phyloP scores from a whole-genome alignment of 495 filamentous ascomycete species.

The Hypoxylon lienhwacheense region DNA sequence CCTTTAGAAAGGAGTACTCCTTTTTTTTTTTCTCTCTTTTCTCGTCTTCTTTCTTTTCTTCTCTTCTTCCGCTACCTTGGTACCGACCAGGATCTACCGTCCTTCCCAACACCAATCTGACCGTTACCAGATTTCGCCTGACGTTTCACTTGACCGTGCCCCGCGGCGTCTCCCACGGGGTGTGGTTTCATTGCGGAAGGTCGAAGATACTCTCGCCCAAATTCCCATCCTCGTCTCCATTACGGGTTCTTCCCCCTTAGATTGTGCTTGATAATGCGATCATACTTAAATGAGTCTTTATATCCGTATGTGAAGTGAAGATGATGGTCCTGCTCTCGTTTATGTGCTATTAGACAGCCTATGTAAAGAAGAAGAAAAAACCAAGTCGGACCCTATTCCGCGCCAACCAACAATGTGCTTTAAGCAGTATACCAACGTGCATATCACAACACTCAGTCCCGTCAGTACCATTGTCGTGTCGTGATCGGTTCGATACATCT shows the following conservation, averaged over 20 bases:
- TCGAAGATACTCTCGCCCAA: slow-evolving; percentile 7
- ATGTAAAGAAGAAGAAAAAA: not conserved
- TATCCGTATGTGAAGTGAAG: slow-evolving; percentile 6
- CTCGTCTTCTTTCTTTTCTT: not conserved
- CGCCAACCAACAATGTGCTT: slow-evolving; percentile 3
- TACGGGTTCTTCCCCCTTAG: not conserved
- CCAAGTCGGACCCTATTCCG: slow-evolving; percentile 6
- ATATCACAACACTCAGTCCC: slow-evolving; percentile 2
- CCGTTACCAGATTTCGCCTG: slow-evolving; percentile 14
- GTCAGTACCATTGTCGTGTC: slow-evolving; percentile 16
- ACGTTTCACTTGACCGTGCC: slow-evolving; percentile 30
- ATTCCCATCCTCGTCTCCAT: not conserved
- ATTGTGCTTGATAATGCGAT: slow-evolving; percentile 4
- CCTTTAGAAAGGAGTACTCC: slow-evolving; percentile 6
- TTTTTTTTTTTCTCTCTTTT: slow-evolving; percentile 5
- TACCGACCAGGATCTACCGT: slow-evolving; percentile 21
- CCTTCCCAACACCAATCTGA: slow-evolving; percentile 6
- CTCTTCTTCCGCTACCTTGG: slow-evolving; percentile 16
- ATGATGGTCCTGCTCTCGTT: slow-evolving; percentile 5
- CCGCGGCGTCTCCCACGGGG: slow-evolving; percentile 22
- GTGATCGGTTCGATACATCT: slow-evolving; percentile 29
- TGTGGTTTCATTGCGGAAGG: slow-evolving; percentile 26
- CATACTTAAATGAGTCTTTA: too few species aligned
- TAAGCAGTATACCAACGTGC: slow-evolving; percentile 7
- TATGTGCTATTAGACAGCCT: not conserved